Evolutionary conservation across 139 green algal species (phyloP), one percentile per base, ranked within the genome.

Genomic region (Raphidocelis subcapitata): DNA sequence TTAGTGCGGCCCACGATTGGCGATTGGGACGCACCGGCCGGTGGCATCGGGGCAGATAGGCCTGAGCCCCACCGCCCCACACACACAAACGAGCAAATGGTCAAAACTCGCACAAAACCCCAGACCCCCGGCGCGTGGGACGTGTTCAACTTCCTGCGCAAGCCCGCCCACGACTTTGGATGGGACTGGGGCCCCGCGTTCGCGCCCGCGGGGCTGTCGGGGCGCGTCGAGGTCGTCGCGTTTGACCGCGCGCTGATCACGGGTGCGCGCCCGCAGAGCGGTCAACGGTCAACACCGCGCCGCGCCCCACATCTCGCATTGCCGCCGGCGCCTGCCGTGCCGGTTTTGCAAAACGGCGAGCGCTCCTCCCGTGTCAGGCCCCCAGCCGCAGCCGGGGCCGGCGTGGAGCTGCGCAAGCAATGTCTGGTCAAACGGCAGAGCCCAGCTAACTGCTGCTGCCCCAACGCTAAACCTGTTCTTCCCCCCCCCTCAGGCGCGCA

Each of bases 121-220:
- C 24, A 71, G 65, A 16, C 49, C 28, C 74, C 74, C 36, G 73
- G 59, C 31, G 23, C 67, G 37, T 31, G 61, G 67, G 52, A 79
- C 80, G 57, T 70, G 55, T 95, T 91, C 82, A 93, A 92, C 81
- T 94, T 92, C 60, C 65, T 90, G 16, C 77, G 90, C 61, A 95
- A 95, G 71, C 79, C 90, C 1, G 86, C 84, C 2, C 84, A 75
- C 47, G 87, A 94, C 69, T 92, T 92, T 84, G 87, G 90, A 23
- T 95, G 91, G 91, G 91, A 96, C 79, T 96, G 91, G 91, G 89
- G 86, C 1, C 91, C 91, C 24, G 84, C 84, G 10, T 88, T 94
- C 66, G 83, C 82, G 3, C 81, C 88, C 10, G 64, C 77, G 0
- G 90, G 91, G 32, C 49, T 96, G 24, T 81, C 79, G 62, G 87